Evolutionary conservation across 441 rosid genomes (phyloP), one percentile per base, ranked within the genome.

Genomic region (Arabidopsis lyrata): DNA sequence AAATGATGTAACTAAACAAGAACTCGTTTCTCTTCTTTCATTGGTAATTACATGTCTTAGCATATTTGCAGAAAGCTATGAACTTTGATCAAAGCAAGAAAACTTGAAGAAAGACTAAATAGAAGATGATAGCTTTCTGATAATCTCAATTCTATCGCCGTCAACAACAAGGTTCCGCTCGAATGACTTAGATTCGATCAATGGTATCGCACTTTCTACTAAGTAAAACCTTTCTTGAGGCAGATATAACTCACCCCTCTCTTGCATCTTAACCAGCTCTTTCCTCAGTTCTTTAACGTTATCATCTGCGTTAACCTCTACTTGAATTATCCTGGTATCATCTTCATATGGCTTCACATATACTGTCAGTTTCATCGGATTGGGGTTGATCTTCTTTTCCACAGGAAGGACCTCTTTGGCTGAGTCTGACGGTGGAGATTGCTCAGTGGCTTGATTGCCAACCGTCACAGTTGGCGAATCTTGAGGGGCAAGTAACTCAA

Each of bases 81-180:
- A 36, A 36, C 38, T 22, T 66, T 36, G 60, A 66, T 52, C 27
- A 66, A 66, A 52, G 50, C 39, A 53, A 41, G 42, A 7, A 67
- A 55, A 39, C 62, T 67, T 12, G 13, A 11, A 68, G 5, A 39
- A 32, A 55, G 35, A 35, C 48, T 35, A 4, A 52, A 52, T 24
- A 24, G 0, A 29, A 29, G 31, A 27, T 27, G 31, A 3, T 27
- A 27, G 31, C 31, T 22, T 5, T n/a, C 32, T 49, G 50, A 86
- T 86, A 47, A 94, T 82, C 85, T 94, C 95, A 14, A 94, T 80
- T 0, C 85, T 86, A 42, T 94, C 96, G 10, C 92, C 91, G 8
- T 83, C 84, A 2, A 56, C 59, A 55, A 90, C 97, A 62, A 59
- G 86, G 78, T 94, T 90, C 96, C 31, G 4, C 49, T 88, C 49